Base-by-base conservation (phyloP, 345 rosid species). In the Gossypium turneri region DNA sequence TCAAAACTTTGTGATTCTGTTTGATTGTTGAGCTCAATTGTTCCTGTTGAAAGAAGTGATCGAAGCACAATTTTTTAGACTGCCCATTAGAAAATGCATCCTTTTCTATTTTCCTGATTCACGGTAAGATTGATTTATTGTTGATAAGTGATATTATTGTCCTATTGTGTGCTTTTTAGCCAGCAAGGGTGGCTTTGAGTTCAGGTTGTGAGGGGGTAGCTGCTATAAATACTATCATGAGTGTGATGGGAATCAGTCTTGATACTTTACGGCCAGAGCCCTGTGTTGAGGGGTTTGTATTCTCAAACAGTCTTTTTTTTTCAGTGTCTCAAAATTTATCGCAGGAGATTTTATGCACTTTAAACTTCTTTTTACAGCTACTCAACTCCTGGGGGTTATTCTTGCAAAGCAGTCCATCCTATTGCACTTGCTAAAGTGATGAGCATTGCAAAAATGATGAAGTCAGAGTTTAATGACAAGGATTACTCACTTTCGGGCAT, bases 341-440 rank as follows among this genome's bases (percentile, higher is more conserved):
- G 20, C 27, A 17, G 52, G 16, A 48, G 75, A 41, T 27, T 68
- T 75, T 64, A 67, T 22, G 64, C 17, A 17, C 53, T 73, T 5
- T 67, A 25, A 24, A 71, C 79, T 70, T 57, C 77, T 81, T 52
- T 63, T 82, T 69, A 19, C 80, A 95, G 98, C 72, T 93, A 95
- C 80, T 93, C 99, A 20, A 95, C 98, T 77, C 98, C 99, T 16
- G 99, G 99, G 47, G 97, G 99, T 69, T 95, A 95, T 78, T 95
- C 99, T 77, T 86, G 80, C 45, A 95, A 91, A 82, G 99, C 97
- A 15, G 99, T 93, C 74, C 97, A 94, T 74, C 99, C 99, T 12
- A 93, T 95, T 67, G 99, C 97, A 20, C 94, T 93, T 3, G 97
- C 81, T 0, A 93, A 93, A 78, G 98, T 95, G 48, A 93, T 95